Evolutionary conservation across 768 basidiomycete genomes (phyloP), one percentile per base, ranked within the genome.

Genomic region (Hemileccinum rubropunctum): DNA sequence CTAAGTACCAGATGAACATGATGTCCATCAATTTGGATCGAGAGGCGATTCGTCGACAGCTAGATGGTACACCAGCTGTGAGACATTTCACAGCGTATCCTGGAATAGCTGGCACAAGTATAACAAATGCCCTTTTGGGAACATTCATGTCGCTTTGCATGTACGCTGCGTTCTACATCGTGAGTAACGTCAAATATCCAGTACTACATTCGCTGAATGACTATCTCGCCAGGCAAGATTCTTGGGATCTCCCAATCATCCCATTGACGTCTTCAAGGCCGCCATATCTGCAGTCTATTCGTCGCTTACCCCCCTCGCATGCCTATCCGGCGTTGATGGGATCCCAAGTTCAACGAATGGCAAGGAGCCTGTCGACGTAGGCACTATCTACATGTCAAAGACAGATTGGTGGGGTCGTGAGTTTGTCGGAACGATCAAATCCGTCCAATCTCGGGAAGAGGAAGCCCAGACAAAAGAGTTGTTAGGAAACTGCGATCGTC

Each of bases 1-100:
- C 80, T 11, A 93, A 93, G 65, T 91, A 86, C 60, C 84, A 91
- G 68, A 82, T 83, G 21, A 88, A 91, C 59, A 63, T 92, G 41
- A 70, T 91, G 36, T 73, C 76, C 1, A 68, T 79, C 2, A 67
- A 73, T 38, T 73, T 93, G 41, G 81, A 86, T 50, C 71, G 62
- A 27, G 62, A 66, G 5, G 74, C 80, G 17, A 54, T 69, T 7
- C 61, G 63, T 43, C 56, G 62, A 17, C 59, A 53, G 23, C 37
- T 37, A 14, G 40, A 50, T 34, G 61, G 58, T 34, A 52, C 36
- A 14, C 48, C 57, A 14, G 36, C 30, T 11, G 48, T 54, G 20
- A 48, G 83, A 38, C 88, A 92, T 62, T 71, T 88, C 50, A 63
- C 80, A 44, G 75, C 79, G 12, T 79, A 88, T 43, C 91, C 91